Percentiles rank a stretch among this genome's conserved stretches.
Evolutionary conservation across 148 eudicot species (phyloP).

Genomic region (Drosera capensis): DNA sequence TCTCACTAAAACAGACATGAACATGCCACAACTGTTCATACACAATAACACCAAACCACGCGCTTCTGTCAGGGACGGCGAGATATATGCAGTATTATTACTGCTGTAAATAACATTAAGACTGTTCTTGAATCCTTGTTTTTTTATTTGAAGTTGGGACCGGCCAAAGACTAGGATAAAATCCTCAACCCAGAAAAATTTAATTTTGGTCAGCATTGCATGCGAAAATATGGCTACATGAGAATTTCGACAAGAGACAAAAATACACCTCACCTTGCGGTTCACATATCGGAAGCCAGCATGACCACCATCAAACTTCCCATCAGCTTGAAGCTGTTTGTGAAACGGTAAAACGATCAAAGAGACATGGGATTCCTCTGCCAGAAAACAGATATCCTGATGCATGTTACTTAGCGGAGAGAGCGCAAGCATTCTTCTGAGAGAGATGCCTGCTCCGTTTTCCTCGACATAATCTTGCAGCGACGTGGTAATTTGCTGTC

Average conservation of each 20-base stretch:
- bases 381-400: slow-evolving; percentile 58
- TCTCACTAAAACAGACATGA: too few species aligned
- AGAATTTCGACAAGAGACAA: neutral
- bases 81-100: too few species aligned
- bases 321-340: slow-evolving; percentile 23
- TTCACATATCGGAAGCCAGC: slow-evolving; percentile 69
- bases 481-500: slow-evolving; percentile 30
- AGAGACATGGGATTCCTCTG: slow-evolving; percentile 45
- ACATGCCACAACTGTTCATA: too few species aligned
- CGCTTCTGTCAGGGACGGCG: too few species aligned
- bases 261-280: slow-evolving; percentile 44
- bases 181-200: too few species aligned
- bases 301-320: slow-evolving; percentile 29
- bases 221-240: too few species aligned
- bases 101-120: too few species aligned
- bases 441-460: slow-evolving; percentile 31
- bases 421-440: slow-evolving; percentile 46
- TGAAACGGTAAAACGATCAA: slow-evolving; percentile 74
- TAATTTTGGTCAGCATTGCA: too few species aligned
- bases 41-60: too few species aligned
- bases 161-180: too few species aligned
- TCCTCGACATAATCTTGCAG: slow-evolving; percentile 29
- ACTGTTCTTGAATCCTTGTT: neutral
- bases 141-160: neutral
- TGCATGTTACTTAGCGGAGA: slow-evolving; percentile 57